Base-by-base conservation (phyloP, 2,329 filamentous ascomycete species). In the Ophiostoma fasciatum region DNA sequence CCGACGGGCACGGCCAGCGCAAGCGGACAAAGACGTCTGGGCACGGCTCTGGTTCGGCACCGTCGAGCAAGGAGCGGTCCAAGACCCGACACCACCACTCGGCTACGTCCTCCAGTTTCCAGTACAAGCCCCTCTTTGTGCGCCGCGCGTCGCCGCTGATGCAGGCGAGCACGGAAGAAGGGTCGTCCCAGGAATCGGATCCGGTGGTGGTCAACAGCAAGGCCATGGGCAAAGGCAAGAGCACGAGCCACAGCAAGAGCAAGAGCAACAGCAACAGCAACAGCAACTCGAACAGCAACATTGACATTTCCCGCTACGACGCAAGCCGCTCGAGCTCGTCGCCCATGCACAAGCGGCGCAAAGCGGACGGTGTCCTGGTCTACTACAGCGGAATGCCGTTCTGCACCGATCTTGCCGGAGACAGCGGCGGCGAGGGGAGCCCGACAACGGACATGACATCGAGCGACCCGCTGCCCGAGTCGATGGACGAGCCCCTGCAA, bases 351-450 rank as follows among this genome's bases (percentile, higher is more conserved):
- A 65, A 59, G 44, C 71, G 68, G 51, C 67, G 68, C 19, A 66
- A 63, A 1, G 65, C 74, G 11, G 74, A 81, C 40, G 83, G 82
- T 8, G 75, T 80, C 1, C 79, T 92, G 45, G 84, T 88, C 14
- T 92, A 87, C 50, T 92, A 88, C 52, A 82, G 70, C 41, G 81
- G 79, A 19, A 78, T 79, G 2, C 72, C 71, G 0, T 93, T 90
- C 52, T 90, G 76, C 52, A 85, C 77, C 1, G 84, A 93, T 51
- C 57, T 90, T 4, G 82, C 77, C 13, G 77, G 78, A 2, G 78
- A 85, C 46, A 42, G 36, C 30, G 26, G 38, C 2, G 64, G 63
- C 2, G 63, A 66, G 17, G 42, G 54, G 2, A 66, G 62, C 0
- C 62, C 64, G 1, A 51, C 62, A 3, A 64, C 67, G 1, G 61